Percentiles rank a stretch among this genome's conserved stretches.
Conservation (phyloP, 1,284 basidiomycete genomes). For the Papiliotrema laurentii region DNA sequence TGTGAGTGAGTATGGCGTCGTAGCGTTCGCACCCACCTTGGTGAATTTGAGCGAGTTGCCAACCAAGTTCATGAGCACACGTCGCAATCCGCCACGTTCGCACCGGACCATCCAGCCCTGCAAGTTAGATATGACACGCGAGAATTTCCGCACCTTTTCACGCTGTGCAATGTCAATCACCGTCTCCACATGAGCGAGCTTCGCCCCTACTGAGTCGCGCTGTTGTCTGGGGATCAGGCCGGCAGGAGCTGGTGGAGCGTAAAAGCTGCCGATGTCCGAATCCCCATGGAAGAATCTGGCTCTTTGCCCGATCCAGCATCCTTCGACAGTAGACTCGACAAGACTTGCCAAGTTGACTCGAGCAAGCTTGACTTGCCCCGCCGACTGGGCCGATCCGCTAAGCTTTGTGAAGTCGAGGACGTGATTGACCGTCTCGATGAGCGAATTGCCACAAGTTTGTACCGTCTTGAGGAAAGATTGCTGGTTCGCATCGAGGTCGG, state of each 20-base stretch:
- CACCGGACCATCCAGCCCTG: conserved; percentile 84
- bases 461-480: conserved; percentile 68
- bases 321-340: conserved; percentile 92
- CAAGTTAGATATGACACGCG: conserved; percentile 5
- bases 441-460: conserved; percentile 49
- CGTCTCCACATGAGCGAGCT: conserved; percentile 57
- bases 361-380: conserved; percentile 66
- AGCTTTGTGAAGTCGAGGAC: conserved; percentile 95
- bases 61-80: conserved; percentile 92
- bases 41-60: conserved; percentile 94
- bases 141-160: conserved; percentile 54
- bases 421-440: conserved; percentile 73
- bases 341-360: conserved; percentile 79
- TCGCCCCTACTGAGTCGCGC: conserved; percentile 27
- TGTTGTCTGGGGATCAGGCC: conserved; percentile 53
- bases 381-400: conserved; percentile 59
- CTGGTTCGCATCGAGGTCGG: conserved; percentile 73
- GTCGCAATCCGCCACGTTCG: conserved; percentile 86
- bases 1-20: conserved; percentile 37
- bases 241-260: conserved; percentile 59
- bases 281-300: conserved; percentile 66
- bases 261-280: conserved; percentile 82
- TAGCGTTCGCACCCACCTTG: conserved; percentile 50
- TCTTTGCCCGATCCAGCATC: conserved; percentile 89
- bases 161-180: conserved; percentile 79